Percentiles rank a stretch among this genome's conserved stretches.
Conservation (phyloP, 768 basidiomycete genomes). For the Hygrophoropsis aurantiaca region DNA sequence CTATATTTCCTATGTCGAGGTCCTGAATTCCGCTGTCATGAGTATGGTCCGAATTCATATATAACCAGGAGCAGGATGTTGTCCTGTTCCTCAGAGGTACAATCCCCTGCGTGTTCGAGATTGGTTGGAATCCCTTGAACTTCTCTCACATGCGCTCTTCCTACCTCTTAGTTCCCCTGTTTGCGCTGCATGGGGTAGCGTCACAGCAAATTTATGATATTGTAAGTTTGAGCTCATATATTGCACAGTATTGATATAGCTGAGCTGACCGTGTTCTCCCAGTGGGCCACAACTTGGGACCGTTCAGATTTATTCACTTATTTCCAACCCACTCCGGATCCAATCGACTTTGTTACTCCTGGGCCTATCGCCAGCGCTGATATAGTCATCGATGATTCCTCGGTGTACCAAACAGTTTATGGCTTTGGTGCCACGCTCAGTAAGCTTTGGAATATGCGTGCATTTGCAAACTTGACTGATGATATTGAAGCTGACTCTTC, state of each 20-base stretch:
- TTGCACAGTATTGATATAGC: not conserved
- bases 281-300: constrained; percentile 59
- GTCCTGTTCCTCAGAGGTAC: too few relatives aligned
- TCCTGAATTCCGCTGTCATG: not conserved
- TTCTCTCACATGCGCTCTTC: constrained; percentile 16
- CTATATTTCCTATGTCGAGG: not conserved
- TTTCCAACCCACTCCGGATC: constrained; percentile 25
- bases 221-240: constrained; percentile 35
- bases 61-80: not conserved
- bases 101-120: constrained; percentile 2
- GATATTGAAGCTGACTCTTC: constrained; percentile 63
- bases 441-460: constrained; percentile 33
- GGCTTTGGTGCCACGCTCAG: constrained; percentile 72
- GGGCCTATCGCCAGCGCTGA: constrained; percentile 58
- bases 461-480: too few relatives aligned
- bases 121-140: not conserved
- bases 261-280: not conserved
- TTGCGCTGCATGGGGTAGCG: constrained; percentile 21
- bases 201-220: constrained; percentile 58
- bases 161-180: constrained; percentile 12
- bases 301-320: constrained; percentile 28
- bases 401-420: constrained; percentile 58
- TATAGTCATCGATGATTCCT: constrained; percentile 57
- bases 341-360: constrained; percentile 38
- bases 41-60: not conserved